Base-by-base conservation (phyloP, 73 alveolate genomes). In the Paramecium octaurelia region DNA sequence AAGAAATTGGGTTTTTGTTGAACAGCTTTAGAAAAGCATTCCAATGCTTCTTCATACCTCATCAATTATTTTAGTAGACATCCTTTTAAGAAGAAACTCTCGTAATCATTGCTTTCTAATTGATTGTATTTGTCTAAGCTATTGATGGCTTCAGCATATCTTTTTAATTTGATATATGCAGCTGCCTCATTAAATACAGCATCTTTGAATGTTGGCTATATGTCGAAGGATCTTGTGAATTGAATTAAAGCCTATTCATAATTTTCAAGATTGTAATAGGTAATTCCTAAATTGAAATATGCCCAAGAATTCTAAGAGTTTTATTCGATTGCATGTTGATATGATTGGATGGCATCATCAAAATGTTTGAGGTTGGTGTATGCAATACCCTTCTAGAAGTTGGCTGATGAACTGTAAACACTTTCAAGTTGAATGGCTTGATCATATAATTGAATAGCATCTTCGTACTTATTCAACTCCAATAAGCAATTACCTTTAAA, bases 111-210 rank as follows among this genome's bases (percentile, higher is more conserved):
- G 29, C 29, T 80, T 46, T 80, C 91, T 43, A 80, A 46, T 80
- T 80, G 21, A 80, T 80, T 80, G 24, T 80, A 80, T 7, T 24
- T 40, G 3, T 80, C 91, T 35, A 80, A 80, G 44, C 76, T 43
- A 11, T 23, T 27, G 6, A 80, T 46, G 4, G 91, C 91, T 64
- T 80, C 91, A 38, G 21, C 23, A 35, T 43, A 80, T 80, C 57
- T 40, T 80, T 46, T 24, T 35, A 80, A 80, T 80, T 80, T 80
- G 14, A 80, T 80, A 20, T 80, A 80, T 1, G 91, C 91, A 21
- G 91, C 91, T 16, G 91, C 91, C 48, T 80, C 91, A 80, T 80
- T 80, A 21, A 80, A 80, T 40, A 80, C 75, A 12, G 91, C 91
- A 80, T 80, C 91, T 14, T 80, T 80, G 21, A 44, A 80, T 8